These are phyloP conservation scores for Candida arabinofermentans DNA, from an alignment of 805 yeast genomes.

Conservation along the genomic window DNA sequence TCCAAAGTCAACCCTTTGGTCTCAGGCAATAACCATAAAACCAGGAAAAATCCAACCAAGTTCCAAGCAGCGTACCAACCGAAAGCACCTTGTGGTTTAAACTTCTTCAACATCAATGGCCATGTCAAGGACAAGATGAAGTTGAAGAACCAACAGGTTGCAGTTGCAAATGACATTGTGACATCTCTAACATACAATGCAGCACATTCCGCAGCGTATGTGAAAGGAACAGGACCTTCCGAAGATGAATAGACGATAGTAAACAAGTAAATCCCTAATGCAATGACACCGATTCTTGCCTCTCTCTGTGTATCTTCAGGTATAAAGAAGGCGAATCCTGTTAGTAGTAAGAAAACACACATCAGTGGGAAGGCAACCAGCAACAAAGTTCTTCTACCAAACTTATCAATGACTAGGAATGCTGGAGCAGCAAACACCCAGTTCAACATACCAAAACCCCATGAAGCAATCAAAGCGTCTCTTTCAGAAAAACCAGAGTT, in stretches of 20 bases:
- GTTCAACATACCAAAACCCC: constrained; percentile 84
- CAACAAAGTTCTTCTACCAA: constrained; percentile 65
- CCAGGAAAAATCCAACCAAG: constrained; percentile 61
- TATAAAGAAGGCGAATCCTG: constrained; percentile 74
- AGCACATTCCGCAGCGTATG: constrained; percentile 82
- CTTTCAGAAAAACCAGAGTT: constrained; percentile 61
- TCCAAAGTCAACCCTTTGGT: constrained; percentile 71
- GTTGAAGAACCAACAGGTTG: constrained; percentile 72
- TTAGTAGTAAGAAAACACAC: constrained; percentile 54
- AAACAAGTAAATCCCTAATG: constrained; percentile 71
- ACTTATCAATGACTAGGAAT: constrained; percentile 69
- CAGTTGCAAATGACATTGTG: constrained; percentile 77
- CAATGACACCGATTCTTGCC: constrained; percentile 63
- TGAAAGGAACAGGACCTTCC: constrained; percentile 88
- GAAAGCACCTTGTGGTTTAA: constrained; percentile 80
- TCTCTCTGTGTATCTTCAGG: constrained; percentile 34
- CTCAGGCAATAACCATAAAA: constrained; percentile 69
- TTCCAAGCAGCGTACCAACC: constrained; percentile 90
- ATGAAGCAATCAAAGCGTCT: constrained; percentile 69
- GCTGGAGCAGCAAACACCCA: constrained; percentile 83
- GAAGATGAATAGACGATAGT: constrained; percentile 76
- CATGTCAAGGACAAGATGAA: constrained; percentile 69
- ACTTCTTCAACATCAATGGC: constrained; percentile 66
- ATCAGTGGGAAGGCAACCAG: constrained; percentile 60
- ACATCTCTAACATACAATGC: constrained; percentile 75